Percentiles rank a stretch among this genome's conserved stretches.
Conservation (phyloP, 352 stramenopile genomes). For the Globisporangium yorkense region DNA sequence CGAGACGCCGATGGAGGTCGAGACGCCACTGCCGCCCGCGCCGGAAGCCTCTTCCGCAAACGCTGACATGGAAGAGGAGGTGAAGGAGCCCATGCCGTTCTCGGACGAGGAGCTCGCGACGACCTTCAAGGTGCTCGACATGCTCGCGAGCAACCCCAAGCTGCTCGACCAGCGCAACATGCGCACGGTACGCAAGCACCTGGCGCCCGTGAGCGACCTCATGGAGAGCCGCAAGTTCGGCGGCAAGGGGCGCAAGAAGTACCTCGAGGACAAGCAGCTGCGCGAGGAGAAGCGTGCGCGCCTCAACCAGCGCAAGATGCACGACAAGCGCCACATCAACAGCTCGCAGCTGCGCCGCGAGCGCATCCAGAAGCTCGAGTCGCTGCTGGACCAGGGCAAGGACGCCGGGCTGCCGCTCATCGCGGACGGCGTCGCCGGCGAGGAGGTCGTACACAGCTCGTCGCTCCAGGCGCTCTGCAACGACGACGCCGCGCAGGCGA, state of each 20-base stretch:
- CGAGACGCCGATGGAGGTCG: slow-evolving; percentile 25
- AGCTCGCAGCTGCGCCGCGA: slow-evolving; percentile 86
- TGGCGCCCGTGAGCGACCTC: slow-evolving; percentile 70
- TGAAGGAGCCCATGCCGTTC: slow-evolving; percentile 58
- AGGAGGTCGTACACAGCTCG: slow-evolving; percentile 53
- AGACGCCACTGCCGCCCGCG: slow-evolving; percentile 19
- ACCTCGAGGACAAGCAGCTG: slow-evolving; percentile 84
- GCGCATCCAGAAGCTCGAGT: slow-evolving; percentile 89
- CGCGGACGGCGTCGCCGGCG: slow-evolving; percentile 85
- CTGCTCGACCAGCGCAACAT: slow-evolving; percentile 72
- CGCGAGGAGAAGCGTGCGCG: slow-evolving; percentile 81
- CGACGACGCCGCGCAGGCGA: slow-evolving; percentile 40
- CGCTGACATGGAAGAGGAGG: slow-evolving; percentile 7
- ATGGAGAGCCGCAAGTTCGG: slow-evolving; percentile 85
- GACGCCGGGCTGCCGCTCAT: slow-evolving; percentile 80
- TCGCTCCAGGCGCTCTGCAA: slow-evolving; percentile 57
- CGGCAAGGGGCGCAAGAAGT: slow-evolving; percentile 80
- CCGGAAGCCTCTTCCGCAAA: background rate
- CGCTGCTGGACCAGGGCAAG: slow-evolving; percentile 83
- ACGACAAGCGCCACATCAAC: slow-evolving; percentile 93
- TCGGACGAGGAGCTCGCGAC: slow-evolving; percentile 48
- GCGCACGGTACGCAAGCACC: slow-evolving; percentile 69
- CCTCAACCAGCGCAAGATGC: slow-evolving; percentile 82
- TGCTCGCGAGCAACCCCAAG: slow-evolving; percentile 37
- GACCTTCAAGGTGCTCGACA: slow-evolving; percentile 66